Percentiles rank a stretch among this genome's conserved stretches.
These are phyloP conservation scores for Hura crepitans DNA, from an alignment of 441 rosid genomes.

Conservation along the genomic window DNA sequence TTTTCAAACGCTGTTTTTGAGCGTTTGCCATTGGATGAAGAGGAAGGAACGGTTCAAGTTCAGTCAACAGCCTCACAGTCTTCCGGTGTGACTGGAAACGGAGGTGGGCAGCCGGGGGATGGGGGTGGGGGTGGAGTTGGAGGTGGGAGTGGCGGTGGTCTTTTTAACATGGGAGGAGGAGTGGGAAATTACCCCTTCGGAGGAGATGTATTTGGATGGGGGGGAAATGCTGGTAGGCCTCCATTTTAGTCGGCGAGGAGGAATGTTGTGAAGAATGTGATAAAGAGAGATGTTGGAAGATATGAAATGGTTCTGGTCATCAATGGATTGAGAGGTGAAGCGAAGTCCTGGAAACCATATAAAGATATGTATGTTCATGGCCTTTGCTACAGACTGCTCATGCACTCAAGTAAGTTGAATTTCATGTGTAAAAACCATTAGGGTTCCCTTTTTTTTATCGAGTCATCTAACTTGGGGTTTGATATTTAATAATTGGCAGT, in stretches of 20 bases:
- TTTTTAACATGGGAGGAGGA: conserved; percentile 32
- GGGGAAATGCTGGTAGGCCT: conserved; percentile 53
- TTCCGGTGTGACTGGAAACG: conserved; percentile 56
- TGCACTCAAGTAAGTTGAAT: neutral
- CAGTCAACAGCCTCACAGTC: conserved; percentile 53
- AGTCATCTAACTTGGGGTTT: too few relatives aligned
- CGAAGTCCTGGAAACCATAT: neutral
- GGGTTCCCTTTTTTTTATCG: too few relatives aligned
- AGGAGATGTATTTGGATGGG: conserved; percentile 56
- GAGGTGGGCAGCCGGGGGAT: too few relatives aligned
- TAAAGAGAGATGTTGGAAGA: neutral
- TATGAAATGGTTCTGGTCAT: too few relatives aligned
- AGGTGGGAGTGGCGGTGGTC: too few relatives aligned
- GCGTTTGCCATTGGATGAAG: conserved; percentile 57
- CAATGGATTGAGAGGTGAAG: neutral
- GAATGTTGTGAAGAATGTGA: too few relatives aligned
- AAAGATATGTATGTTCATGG: too few relatives aligned
- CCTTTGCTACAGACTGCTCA: too few relatives aligned
- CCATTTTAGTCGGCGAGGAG: conserved; percentile 31
- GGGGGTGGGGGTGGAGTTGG: too few relatives aligned
- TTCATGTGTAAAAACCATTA: too few relatives aligned
- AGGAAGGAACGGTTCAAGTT: conserved; percentile 31
- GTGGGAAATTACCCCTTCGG: conserved; percentile 49
- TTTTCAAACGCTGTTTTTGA: conserved; percentile 62
- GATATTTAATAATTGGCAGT: conserved; percentile 12